These are phyloP conservation scores for Backusella tarrabulga DNA, from an alignment of 192 early-diverging fungal genomes.

Conservation along the genomic window DNA sequence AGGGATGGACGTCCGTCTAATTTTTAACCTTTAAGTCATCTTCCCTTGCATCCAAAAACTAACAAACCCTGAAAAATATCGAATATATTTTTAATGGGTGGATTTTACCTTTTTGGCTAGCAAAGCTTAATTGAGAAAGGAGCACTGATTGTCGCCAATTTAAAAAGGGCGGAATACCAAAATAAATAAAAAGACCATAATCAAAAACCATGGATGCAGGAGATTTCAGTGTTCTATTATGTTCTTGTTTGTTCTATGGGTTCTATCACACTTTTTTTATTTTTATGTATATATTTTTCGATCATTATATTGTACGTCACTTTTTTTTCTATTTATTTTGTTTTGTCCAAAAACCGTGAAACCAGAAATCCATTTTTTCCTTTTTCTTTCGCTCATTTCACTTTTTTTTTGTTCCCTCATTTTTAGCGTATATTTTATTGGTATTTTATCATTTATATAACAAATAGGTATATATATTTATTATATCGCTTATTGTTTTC, in stretches of 20 bases:
- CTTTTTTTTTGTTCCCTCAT: neutral
- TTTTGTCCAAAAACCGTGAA: neutral
- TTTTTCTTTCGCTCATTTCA: neutral
- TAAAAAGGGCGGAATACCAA: neutral
- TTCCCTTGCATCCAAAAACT: slow-evolving; percentile 11
- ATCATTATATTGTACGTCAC: neutral
- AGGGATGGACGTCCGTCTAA: neutral
- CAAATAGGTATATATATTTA: too few species aligned
- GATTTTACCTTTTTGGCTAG: neutral
- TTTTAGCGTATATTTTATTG: neutral
- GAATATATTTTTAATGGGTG: neutral
- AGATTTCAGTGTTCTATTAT: neutral
- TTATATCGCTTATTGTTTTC: neutral
- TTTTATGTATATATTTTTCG: neutral
- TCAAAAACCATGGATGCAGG: neutral
- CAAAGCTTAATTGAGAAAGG: neutral
- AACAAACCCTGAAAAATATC: neutral
- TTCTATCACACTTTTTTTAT: neutral
- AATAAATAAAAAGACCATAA: neutral
- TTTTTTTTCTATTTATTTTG: neutral
- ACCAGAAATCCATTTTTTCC: neutral
- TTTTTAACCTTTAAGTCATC: neutral
- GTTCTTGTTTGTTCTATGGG: neutral
- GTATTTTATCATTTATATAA: neutral
- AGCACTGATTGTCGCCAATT: neutral